These are phyloP conservation scores for Fagopyrum esculentum DNA, from an alignment of 148 eudicot species.

Conservation along the genomic window DNA sequence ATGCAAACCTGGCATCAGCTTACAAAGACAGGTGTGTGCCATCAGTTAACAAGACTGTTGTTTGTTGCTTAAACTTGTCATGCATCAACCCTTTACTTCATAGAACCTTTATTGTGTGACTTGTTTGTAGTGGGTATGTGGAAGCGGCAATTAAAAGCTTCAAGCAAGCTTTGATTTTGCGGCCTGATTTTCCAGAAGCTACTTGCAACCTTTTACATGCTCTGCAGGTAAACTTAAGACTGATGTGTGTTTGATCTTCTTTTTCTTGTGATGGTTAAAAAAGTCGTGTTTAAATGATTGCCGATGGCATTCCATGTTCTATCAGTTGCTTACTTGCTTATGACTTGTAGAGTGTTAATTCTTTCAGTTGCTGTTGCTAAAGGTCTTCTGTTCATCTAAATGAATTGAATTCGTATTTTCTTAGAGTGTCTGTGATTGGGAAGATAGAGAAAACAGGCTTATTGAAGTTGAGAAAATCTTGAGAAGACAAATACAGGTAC, in stretches of 20 bases:
- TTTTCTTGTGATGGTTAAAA: neutral
- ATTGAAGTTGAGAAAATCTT: conserved; percentile 81
- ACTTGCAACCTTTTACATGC: conserved; percentile 96
- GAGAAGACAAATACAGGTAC: conserved; percentile 84
- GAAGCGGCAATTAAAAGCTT: conserved; percentile 86
- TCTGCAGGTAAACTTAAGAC: conserved; percentile 49
- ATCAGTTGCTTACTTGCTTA: neutral
- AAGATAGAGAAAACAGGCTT: conserved; percentile 71
- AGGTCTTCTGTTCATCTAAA: neutral
- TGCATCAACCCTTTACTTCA: neutral
- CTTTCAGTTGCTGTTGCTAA: neutral
- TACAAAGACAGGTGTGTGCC: conserved; percentile 74
- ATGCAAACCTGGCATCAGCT: conserved; percentile 95
- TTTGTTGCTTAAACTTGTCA: neutral
- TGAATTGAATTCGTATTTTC: neutral
- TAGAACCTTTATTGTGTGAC: neutral
- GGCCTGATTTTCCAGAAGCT: conserved; percentile 95
- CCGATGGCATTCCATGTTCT: neutral
- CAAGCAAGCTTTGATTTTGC: conserved; percentile 65
- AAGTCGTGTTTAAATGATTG: neutral
- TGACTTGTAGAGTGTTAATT: neutral
- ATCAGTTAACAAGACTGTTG: neutral
- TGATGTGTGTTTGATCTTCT: neutral
- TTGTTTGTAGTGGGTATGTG: conserved; percentile 58
- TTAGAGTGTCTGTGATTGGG: conserved; percentile 95